Conservation (phyloP, 106 monocot species). For the Apostasia shenzhenica region DNA sequence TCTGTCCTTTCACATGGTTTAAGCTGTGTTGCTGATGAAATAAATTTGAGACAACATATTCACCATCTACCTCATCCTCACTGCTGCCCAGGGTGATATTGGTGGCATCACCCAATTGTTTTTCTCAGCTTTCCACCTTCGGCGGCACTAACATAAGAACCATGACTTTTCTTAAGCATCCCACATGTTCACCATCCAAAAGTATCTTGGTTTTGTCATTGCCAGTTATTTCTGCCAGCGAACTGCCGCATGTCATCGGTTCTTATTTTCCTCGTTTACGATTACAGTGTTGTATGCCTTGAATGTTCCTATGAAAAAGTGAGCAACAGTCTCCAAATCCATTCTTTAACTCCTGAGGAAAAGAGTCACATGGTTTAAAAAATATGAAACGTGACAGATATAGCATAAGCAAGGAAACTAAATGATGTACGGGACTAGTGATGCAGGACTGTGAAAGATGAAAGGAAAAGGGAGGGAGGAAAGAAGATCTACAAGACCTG, state of each 20-base stretch:
- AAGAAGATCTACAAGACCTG: too few species aligned
- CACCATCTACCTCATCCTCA: conserved; percentile 81
- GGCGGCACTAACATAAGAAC: conserved; percentile 71
- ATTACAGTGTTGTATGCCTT: conserved; percentile 91
- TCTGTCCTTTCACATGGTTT: conserved; percentile 46
- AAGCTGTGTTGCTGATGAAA: conserved; percentile 81
- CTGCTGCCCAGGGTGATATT: conserved; percentile 80
- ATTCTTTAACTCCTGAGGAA: conserved; percentile 78
- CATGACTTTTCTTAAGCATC: conserved; percentile 98
- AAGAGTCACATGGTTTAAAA: not conserved
- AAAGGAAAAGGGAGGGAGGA: too few species aligned
- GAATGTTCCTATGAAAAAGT: conserved; percentile 94
- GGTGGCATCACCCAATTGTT: conserved; percentile 99
- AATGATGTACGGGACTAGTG: too few species aligned
- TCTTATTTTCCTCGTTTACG: conserved; percentile 87
- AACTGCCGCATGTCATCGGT: conserved; percentile 62
- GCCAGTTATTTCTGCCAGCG: conserved; percentile 99
- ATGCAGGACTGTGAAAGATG: too few species aligned
- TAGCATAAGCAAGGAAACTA: too few species aligned
- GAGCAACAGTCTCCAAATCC: conserved; percentile 82
- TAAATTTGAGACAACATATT: conserved; percentile 95
- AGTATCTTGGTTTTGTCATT: conserved; percentile 87
- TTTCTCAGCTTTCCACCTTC: conserved; percentile 78
- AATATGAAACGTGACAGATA: too few species aligned
- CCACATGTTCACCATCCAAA: conserved; percentile 68